Percentiles rank a stretch among this genome's conserved stretches.
phyloP scores from a whole-genome alignment of 495 filamentous ascomycete genomes.

The Massariosphaeria phaeospora region DNA sequence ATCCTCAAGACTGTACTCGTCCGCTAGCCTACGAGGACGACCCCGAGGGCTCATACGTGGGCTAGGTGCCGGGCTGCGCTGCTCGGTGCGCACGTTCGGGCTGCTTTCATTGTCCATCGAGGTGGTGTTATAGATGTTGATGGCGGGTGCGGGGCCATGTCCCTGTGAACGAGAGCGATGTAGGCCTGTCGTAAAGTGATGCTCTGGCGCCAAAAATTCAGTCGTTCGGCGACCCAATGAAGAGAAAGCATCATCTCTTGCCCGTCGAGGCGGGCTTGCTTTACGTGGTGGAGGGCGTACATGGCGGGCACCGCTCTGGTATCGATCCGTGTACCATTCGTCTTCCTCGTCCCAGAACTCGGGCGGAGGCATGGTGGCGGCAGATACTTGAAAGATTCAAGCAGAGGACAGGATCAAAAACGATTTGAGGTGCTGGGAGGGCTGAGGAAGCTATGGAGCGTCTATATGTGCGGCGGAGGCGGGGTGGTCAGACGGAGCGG shows the following conservation, averaged over 20 bases:
- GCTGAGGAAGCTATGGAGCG: background rate
- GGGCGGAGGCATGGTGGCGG: constrained; percentile 12
- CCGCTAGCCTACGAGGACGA: constrained; percentile 19
- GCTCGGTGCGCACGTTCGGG: constrained; percentile 26
- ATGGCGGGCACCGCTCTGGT: constrained; percentile 30
- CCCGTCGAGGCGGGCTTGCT: background rate
- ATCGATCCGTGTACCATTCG: constrained; percentile 23
- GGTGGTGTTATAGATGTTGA: constrained; percentile 39
- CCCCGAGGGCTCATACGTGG: constrained; percentile 21
- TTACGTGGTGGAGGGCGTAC: constrained; percentile 10
- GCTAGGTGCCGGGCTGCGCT: constrained; percentile 18
- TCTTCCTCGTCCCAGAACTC: constrained; percentile 32
- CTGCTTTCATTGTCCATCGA: constrained; percentile 28
- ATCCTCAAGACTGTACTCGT: constrained; percentile 31
- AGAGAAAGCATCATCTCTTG: constrained; percentile 1
- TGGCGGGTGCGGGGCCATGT: constrained; percentile 35
- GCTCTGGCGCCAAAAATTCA: constrained; percentile 24
- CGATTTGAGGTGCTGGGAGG: background rate
- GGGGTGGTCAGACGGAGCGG: constrained; percentile 5
- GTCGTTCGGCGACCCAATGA: constrained; percentile 1
- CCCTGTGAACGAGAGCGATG: constrained; percentile 41
- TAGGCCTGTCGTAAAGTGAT: constrained; percentile 20
- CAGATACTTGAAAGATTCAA: background rate
- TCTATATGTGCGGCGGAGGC: background rate
- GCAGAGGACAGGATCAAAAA: background rate